phyloP scores from a whole-genome alignment of 1,284 basidiomycete species.

The Ceratobasidium sp. region DNA sequence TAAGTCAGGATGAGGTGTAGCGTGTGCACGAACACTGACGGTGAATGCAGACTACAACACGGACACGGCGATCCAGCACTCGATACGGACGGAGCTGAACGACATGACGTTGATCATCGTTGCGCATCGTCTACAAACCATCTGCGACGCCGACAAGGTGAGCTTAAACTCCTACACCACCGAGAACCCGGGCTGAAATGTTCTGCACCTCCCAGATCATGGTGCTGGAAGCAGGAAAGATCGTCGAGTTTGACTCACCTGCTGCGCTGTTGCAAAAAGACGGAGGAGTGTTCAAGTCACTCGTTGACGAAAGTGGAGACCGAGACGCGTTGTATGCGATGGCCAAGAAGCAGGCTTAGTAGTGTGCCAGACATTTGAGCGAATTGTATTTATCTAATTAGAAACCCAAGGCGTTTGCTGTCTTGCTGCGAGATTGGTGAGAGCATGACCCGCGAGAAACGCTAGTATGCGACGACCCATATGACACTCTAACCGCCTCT shows the following conservation, averaged over 20 bases:
- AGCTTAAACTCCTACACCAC: neutral
- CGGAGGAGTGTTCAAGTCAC: slow-evolving; percentile 52
- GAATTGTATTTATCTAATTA: slow-evolving; percentile 8
- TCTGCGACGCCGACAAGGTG: slow-evolving; percentile 67
- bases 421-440: neutral
- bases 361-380: neutral
- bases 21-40: neutral
- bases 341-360: slow-evolving; percentile 43
- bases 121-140: slow-evolving; percentile 72
- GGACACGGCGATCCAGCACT: slow-evolving; percentile 62
- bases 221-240: slow-evolving; percentile 46
- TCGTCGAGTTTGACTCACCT: slow-evolving; percentile 54
- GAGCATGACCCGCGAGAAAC: too few species aligned
- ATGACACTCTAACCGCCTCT: too few species aligned
- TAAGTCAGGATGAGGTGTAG: neutral
- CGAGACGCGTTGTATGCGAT: slow-evolving; percentile 52
- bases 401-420: neutral
- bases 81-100: slow-evolving; percentile 61
- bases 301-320: slow-evolving; percentile 56
- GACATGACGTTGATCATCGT: slow-evolving; percentile 69
- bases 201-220: slow-evolving; percentile 33
- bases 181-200: neutral
- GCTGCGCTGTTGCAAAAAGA: slow-evolving; percentile 52
- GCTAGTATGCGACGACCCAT: too few species aligned
- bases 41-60: slow-evolving; percentile 49